phyloP scores from a whole-genome alignment of 2,329 filamentous ascomycete species.

The Cordyceps cicadae region DNA sequence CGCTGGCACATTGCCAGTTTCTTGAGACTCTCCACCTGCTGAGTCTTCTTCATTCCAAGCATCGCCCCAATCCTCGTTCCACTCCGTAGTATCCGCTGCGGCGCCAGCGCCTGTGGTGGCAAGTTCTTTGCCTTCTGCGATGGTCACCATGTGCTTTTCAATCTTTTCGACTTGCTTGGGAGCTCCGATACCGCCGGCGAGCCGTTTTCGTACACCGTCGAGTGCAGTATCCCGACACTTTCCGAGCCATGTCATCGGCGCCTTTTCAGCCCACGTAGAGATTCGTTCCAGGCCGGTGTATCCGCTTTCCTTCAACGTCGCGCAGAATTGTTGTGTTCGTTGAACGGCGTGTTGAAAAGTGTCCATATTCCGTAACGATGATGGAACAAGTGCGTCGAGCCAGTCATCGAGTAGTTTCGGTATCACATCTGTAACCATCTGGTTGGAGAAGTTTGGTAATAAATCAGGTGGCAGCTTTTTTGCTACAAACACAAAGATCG shows the following conservation, averaged over 20 bases:
- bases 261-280: conserved; percentile 70
- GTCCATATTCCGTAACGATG: conserved; percentile 61
- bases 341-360: conserved; percentile 65
- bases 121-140: conserved; percentile 57
- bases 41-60: conserved; percentile 69
- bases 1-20: conserved; percentile 10
- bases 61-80: conserved; percentile 69
- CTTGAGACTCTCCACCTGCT: conserved; percentile 16
- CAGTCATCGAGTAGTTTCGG: conserved; percentile 62
- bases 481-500: conserved; percentile 43
- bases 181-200: conserved; percentile 58
- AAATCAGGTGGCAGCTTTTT: conserved; percentile 45
- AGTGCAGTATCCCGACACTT: conserved; percentile 76
- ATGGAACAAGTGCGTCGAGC: conserved; percentile 69
- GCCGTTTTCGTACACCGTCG: conserved; percentile 60
- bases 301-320: conserved; percentile 49
- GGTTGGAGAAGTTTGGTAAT: conserved; percentile 52
- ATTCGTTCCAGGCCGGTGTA: conserved; percentile 59
- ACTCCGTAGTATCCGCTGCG: conserved; percentile 49
- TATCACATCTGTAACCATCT: conserved; percentile 62
- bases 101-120: conserved; percentile 42
- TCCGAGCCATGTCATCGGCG: conserved; percentile 75
- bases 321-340: conserved; percentile 55
- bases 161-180: conserved; percentile 70
- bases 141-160: conserved; percentile 72